Evolutionary conservation across 495 filamentous ascomycete species (phyloP).

Genomic region (Hypoxylon lenormandii): DNA sequence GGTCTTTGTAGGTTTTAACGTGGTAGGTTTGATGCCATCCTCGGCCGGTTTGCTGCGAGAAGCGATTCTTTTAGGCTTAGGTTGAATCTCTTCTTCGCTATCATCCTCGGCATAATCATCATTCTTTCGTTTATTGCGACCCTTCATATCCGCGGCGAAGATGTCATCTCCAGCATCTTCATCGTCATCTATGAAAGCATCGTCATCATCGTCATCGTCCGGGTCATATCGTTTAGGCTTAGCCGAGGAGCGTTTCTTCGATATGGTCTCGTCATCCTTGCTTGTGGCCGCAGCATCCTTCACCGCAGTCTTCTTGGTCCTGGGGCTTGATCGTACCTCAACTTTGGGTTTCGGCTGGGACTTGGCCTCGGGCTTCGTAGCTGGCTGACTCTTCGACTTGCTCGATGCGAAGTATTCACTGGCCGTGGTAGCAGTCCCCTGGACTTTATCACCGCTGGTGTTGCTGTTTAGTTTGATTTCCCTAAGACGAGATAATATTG

Average conservation of each 20-base stretch:
- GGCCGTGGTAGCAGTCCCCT: slow-evolving; percentile 60
- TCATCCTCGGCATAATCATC: slow-evolving; percentile 75
- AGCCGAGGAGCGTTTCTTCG: slow-evolving; percentile 51
- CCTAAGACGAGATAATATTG: neutral
- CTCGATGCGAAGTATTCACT: slow-evolving; percentile 63
- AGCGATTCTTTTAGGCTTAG: slow-evolving; percentile 62
- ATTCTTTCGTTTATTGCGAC: slow-evolving; percentile 70
- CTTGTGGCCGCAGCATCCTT: slow-evolving; percentile 40
- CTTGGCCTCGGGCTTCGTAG: slow-evolving; percentile 53
- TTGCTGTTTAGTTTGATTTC: slow-evolving; percentile 8
- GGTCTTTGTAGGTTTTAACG: slow-evolving; percentile 55
- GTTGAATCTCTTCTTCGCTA: slow-evolving; percentile 66
- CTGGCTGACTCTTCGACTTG: slow-evolving; percentile 55
- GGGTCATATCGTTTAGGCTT: slow-evolving; percentile 48
- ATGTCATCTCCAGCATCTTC: slow-evolving; percentile 79
- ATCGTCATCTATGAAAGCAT: slow-evolving; percentile 68
- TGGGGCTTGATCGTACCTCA: slow-evolving; percentile 58
- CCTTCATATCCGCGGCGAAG: slow-evolving; percentile 72
- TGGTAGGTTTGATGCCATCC: slow-evolving; percentile 51
- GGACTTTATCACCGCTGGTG: slow-evolving; percentile 50
- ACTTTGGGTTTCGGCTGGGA: slow-evolving; percentile 45
- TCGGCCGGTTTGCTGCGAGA: slow-evolving; percentile 58
- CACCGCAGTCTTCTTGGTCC: slow-evolving; percentile 50
- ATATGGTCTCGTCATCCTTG: slow-evolving; percentile 40
- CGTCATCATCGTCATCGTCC: slow-evolving; percentile 62